phyloP scores from a whole-genome alignment of 2,329 filamentous ascomycete species.

The Fusarium paranaense region DNA sequence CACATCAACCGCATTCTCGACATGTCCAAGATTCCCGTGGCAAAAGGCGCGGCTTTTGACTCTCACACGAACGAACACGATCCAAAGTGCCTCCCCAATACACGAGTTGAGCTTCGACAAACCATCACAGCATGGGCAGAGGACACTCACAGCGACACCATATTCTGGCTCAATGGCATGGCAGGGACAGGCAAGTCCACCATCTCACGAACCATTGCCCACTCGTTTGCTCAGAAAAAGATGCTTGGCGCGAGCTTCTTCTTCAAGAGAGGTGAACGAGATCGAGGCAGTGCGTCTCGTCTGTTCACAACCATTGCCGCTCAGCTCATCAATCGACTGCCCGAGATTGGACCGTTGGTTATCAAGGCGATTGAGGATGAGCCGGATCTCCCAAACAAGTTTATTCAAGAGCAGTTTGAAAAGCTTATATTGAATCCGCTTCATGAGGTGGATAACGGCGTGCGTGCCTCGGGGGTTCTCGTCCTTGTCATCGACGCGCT shows the following conservation, averaged over 20 bases:
- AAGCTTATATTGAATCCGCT: conserved; percentile 18
- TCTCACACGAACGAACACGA: conserved; percentile 49
- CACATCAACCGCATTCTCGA: not conserved
- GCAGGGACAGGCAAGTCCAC: conserved; percentile 55
- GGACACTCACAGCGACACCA: conserved; percentile 30
- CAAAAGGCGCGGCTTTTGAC: conserved; percentile 47
- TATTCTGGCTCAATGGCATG: conserved; percentile 55
- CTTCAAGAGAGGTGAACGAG: conserved; percentile 53
- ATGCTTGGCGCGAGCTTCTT: conserved; percentile 54
- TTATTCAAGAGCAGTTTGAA: conserved; percentile 18
- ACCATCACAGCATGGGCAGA: conserved; percentile 20
- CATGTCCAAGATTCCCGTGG: conserved; percentile 27
- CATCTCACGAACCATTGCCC: conserved; percentile 55
- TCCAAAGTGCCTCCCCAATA: conserved; percentile 46
- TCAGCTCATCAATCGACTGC: conserved; percentile 42
- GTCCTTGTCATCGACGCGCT: conserved; percentile 49
- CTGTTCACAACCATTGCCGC: conserved; percentile 54
- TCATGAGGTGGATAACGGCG: no score
- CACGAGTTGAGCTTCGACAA: conserved; percentile 47
- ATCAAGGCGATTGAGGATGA: conserved; percentile 1
- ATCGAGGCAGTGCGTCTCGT: conserved; percentile 48
- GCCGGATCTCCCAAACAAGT: not conserved
- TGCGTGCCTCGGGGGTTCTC: rapidly evolving
- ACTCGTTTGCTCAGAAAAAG: not conserved
- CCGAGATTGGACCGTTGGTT: conserved; percentile 39